Evolutionary conservation across 306 rosid genomes (phyloP), one percentile per base, ranked within the genome.

Genomic region (Cotoneaster glaucophyllus): DNA sequence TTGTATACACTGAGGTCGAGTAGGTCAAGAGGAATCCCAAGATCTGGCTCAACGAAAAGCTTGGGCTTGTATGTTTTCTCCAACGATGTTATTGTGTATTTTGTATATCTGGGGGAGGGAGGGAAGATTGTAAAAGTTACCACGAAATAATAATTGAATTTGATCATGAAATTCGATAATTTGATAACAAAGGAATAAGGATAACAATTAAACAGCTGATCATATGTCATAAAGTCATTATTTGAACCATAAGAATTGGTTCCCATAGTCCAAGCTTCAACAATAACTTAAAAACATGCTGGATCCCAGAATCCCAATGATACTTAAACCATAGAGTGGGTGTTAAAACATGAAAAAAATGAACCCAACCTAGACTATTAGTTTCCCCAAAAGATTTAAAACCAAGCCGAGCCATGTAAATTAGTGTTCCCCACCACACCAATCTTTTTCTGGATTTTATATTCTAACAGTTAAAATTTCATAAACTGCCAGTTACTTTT

Each of bases 1-100:
- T 95, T 95, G 90, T 95, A 95, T 70, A 95, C 93, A 79, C 98
- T 90, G 83, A 95, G 99, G 84, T 95, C 99, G 70, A 95, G 98
- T 81, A 95, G 87, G 88, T 95, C 98, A 63, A 95, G 97, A 80
- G 97, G 97, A 77, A 95, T 95, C 86, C 99, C 99, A 67, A 95
- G 93, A 89, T 95, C 99, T 54, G 98, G 97, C 87, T 95, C 99
- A 53, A 92, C 97, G 78, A 89, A 90, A 73, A 95, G 99, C 78
- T 95, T 91, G 69, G 99, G 93, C 81, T 92, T 92, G 88, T 95
- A 95, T 67, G 84, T 86, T 89, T 95, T 95, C 87, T 95, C 99
- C 86, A 95, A 79, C 3, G 99, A 92, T 1, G 99, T 88, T 78
- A 95, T 95, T 15, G 91, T 92, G 77, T 92, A 95, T 80, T 82